Percentiles rank a stretch among this genome's conserved stretches.
These are phyloP conservation scores for Nyctanthes arbortristis DNA, from an alignment of 257 asterid species.

Conservation along the genomic window DNA sequence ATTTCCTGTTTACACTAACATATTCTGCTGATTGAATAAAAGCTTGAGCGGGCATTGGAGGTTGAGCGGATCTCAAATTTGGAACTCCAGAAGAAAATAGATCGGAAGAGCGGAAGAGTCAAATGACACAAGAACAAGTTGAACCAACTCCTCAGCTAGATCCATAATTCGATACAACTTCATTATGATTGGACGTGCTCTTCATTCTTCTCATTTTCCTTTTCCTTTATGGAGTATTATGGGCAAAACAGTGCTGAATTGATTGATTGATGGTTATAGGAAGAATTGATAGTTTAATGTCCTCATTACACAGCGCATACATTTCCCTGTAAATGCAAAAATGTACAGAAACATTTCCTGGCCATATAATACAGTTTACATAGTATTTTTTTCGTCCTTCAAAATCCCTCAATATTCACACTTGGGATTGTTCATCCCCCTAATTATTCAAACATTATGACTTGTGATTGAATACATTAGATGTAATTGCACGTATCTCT, in stretches of 20 bases:
- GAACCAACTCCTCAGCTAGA: conserved; percentile 38
- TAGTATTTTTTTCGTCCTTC: neutral
- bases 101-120: no score
- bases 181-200: neutral
- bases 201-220: neutral
- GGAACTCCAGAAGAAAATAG: conserved; percentile 85
- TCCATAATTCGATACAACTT: conserved; percentile 21
- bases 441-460: no score
- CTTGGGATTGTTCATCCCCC: no score
- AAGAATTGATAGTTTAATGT: neutral
- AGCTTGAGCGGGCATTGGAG: conserved; percentile 97
- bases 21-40: conserved; percentile 29
- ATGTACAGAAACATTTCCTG: neutral
- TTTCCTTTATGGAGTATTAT: neutral
- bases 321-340: neutral
- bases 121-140: conserved; percentile 38
- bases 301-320: neutral
- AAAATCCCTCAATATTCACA: neutral
- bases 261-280: neutral
- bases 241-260: neutral
- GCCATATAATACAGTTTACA: neutral
- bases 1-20: conserved; percentile 23
- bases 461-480: no score
- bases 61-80: conserved; percentile 66
- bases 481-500: no score